A percentile compares a stretch with the other conserved stretches of the same genome.
Evolutionary conservation across 1,284 basidiomycete species (phyloP).

Genomic region (Exobasidium rhododendri): DNA sequence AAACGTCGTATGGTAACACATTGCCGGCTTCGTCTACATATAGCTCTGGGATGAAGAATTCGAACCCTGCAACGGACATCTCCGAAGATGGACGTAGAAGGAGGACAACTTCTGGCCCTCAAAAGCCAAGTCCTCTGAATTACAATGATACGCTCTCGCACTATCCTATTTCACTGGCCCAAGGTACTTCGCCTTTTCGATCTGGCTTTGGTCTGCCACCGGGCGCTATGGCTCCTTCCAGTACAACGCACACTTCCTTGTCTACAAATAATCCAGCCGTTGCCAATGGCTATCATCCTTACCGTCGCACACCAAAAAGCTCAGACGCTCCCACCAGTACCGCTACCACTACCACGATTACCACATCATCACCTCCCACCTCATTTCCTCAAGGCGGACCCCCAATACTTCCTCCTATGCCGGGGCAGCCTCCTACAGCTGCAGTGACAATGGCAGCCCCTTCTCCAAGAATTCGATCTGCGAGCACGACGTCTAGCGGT

Average conservation of each 20-base stretch:
- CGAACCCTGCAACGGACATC: not conserved
- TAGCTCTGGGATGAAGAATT: not conserved
- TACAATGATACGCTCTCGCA: conserved; percentile 42
- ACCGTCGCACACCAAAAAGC: conserved; percentile 33
- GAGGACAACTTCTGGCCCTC: conserved; percentile 44
- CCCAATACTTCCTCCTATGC: conserved; percentile 3
- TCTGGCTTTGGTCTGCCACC: conserved; percentile 13
- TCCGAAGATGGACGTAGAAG: conserved; percentile 27
- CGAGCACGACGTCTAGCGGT: conserved; percentile 26
- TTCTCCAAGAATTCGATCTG: conserved; percentile 30
- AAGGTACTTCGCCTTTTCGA: conserved; percentile 1
- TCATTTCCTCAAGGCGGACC: conserved; percentile 12
- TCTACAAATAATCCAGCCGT: conserved; percentile 18
- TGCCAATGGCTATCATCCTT: conserved; percentile 39
- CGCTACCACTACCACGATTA: too few species aligned
- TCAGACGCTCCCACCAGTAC: conserved; percentile 23
- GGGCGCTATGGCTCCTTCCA: conserved; percentile 18
- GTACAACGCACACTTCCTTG: conserved; percentile 27
- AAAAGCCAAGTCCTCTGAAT: conserved; percentile 33
- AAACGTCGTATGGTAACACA: not conserved
- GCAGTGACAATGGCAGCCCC: not conserved
- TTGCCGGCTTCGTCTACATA: not conserved
- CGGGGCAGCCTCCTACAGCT: not conserved
- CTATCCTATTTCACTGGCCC: conserved; percentile 25
- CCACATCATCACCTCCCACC: too few species aligned